These are phyloP conservation scores for Cordyceps pruinosa DNA, from an alignment of 2,329 filamentous ascomycete species.

Conservation along the genomic window DNA sequence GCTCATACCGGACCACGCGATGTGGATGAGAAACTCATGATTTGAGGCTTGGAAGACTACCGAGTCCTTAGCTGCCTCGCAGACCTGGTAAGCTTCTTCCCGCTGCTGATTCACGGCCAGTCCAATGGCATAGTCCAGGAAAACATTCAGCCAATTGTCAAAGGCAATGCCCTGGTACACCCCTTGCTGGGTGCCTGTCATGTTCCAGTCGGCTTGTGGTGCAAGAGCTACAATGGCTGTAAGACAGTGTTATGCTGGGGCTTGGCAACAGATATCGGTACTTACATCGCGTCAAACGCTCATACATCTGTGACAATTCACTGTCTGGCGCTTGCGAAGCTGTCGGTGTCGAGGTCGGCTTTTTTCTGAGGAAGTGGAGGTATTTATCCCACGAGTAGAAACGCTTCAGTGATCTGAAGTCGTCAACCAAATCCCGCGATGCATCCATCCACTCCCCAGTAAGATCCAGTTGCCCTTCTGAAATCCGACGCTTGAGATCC, in stretches of 20 bases:
- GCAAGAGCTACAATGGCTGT: conserved; percentile 24
- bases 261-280: conserved; percentile 12
- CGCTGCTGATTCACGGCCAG: conserved; percentile 61
- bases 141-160: conserved; percentile 79
- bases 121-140: conserved; percentile 77
- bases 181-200: neutral
- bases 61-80: conserved; percentile 70
- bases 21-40: conserved; percentile 64
- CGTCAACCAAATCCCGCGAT: conserved; percentile 53
- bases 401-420: conserved; percentile 55
- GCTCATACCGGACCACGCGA: conserved; percentile 62
- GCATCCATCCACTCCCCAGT: conserved; percentile 49
- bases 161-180: conserved; percentile 74
- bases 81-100: conserved; percentile 70
- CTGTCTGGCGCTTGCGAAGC: conserved; percentile 26
- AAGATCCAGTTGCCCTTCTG: conserved; percentile 37
- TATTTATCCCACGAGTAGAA: conserved; percentile 64
- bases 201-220: conserved; percentile 22
- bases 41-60: conserved; percentile 72
- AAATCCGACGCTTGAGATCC: conserved; percentile 35
- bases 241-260: neutral
- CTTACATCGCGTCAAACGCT: conserved; percentile 48
- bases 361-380: conserved; percentile 46
- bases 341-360: conserved; percentile 18
- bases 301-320: conserved; percentile 48